Conservation (phyloP, 106 monocot genomes). For the Allium cepa region DNA sequence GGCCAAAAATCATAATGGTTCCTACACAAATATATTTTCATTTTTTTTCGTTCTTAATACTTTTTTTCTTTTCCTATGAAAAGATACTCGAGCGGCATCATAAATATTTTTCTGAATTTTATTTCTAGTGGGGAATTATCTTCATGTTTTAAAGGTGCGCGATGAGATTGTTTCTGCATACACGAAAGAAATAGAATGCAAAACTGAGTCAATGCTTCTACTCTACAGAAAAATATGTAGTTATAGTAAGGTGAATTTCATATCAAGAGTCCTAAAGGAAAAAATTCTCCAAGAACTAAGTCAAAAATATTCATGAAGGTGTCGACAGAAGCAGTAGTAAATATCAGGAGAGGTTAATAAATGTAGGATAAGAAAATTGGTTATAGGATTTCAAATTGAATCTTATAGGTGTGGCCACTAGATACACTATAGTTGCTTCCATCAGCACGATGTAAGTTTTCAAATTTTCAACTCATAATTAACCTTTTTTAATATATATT, state of each 20-base stretch:
- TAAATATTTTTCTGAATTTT: no score
- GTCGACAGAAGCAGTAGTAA: constrained; percentile 43
- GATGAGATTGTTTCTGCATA: constrained; percentile 64
- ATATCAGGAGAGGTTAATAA: constrained; percentile 42
- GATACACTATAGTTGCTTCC: no score
- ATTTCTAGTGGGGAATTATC: constrained; percentile 44
- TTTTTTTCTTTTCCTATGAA: neutral
- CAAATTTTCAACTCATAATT: no score
- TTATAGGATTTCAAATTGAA: no score
- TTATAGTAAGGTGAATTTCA: constrained; percentile 36
- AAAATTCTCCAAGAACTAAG: neutral
- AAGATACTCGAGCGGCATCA: no score
- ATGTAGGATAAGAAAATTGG: constrained; percentile 43
- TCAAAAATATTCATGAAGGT: constrained; percentile 28
- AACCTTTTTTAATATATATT: no score
- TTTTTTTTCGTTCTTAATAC: neutral
- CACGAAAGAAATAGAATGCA: constrained; percentile 55
- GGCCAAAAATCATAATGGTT: constrained; percentile 32
- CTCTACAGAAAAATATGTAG: constrained; percentile 61
- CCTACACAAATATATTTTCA: constrained; percentile 71
- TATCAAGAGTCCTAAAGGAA: neutral
- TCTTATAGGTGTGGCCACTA: no score
- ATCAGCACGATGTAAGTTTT: no score
- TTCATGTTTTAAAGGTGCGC: constrained; percentile 56
- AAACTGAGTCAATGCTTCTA: constrained; percentile 40